phyloP scores from a whole-genome alignment of 805 yeast genomes.

The Blastobotrys attinorum region DNA sequence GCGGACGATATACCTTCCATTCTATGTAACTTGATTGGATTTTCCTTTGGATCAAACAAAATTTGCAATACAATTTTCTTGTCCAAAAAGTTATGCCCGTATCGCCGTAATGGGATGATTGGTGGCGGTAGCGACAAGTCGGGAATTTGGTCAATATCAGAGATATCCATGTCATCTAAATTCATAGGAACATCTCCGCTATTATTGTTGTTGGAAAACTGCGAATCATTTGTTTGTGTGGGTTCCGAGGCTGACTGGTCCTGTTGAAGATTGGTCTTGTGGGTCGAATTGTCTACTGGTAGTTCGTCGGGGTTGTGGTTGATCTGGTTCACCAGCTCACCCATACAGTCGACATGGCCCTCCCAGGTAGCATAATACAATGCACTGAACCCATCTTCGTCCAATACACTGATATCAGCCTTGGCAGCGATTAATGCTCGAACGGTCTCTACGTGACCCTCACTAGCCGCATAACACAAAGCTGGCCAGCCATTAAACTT shows the following conservation, averaged over 20 bases:
- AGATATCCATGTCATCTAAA: slow-evolving; percentile 19
- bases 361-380: slow-evolving; percentile 89
- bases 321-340: slow-evolving; percentile 44
- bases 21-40: slow-evolving; percentile 38
- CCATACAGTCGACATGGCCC: slow-evolving; percentile 78
- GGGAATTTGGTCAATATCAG: slow-evolving; percentile 64
- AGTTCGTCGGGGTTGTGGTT: background rate
- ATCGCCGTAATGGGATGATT: slow-evolving; percentile 82
- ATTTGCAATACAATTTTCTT: slow-evolving; percentile 80
- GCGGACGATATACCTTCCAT: slow-evolving; percentile 33
- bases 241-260: slow-evolving; percentile 1
- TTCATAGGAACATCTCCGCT: slow-evolving; percentile 2
- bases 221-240: background rate
- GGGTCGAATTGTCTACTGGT: slow-evolving; percentile 1
- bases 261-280: background rate
- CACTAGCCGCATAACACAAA: slow-evolving; percentile 78
- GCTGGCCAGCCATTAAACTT: slow-evolving; percentile 93
- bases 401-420: slow-evolving; percentile 60
- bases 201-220: background rate
- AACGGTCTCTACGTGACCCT: slow-evolving; percentile 70
- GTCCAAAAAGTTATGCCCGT: slow-evolving; percentile 93
- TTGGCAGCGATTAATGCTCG: slow-evolving; percentile 62
- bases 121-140: slow-evolving; percentile 94
- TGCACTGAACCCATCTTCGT: slow-evolving; percentile 75
- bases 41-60: slow-evolving; percentile 46